These are phyloP conservation scores for Malus sylvestris DNA, from an alignment of 306 rosid species.

Conservation along the genomic window DNA sequence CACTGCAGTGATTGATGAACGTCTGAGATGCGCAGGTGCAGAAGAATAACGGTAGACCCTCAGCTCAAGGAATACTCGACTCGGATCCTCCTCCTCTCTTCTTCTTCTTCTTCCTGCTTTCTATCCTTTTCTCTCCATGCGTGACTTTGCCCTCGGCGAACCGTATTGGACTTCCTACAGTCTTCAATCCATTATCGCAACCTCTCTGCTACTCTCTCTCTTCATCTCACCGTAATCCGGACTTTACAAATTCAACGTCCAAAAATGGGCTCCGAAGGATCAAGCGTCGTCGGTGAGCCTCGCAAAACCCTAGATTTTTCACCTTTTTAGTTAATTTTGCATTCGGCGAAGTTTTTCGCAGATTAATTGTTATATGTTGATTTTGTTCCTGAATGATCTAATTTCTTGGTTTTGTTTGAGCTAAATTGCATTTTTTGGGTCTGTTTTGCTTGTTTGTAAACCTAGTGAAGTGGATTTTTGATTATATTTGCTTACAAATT, in stretches of 20 bases:
- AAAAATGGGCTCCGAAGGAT: conserved; percentile 70
- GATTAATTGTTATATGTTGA: not conserved
- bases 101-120: not conserved
- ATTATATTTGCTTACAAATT: not conserved
- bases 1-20: not conserved
- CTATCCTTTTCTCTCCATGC: not conserved
- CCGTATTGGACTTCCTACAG: conserved; percentile 14
- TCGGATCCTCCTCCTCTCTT: not conserved
- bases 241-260: conserved; percentile 17
- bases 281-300: conserved; percentile 71
- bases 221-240: conserved; percentile 1
- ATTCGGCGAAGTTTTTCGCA: not conserved
- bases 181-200: not conserved
- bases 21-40: not conserved
- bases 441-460: not conserved
- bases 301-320: conserved; percentile 2
- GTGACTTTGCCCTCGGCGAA: not conserved
- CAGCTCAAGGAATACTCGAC: not conserved
- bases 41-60: not conserved
- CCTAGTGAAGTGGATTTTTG: not conserved
- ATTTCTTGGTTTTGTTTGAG: not conserved
- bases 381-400: not conserved
- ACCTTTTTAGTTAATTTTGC: not conserved
- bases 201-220: conserved; percentile 10
- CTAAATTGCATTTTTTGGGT: not conserved